A percentile compares a stretch with the other conserved stretches of the same genome.
phyloP scores from a whole-genome alignment of 169 alveolate genomes.

The Plasmodium blacklocki region DNA sequence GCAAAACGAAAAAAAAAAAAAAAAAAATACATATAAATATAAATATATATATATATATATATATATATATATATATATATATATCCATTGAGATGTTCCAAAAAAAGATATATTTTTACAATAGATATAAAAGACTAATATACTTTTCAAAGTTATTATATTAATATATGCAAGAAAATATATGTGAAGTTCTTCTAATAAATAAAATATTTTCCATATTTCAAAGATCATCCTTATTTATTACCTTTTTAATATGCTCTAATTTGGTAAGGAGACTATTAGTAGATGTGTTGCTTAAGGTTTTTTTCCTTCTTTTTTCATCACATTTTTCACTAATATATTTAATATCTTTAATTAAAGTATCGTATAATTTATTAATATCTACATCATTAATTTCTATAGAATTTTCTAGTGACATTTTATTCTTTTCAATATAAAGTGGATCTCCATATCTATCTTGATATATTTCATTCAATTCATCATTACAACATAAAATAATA shows the following conservation, averaged over 20 bases:
- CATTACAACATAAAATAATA: conserved; percentile 48
- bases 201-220: too few relatives aligned
- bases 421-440: conserved; percentile 35
- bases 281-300: conserved; percentile 51
- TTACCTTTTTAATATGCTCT: conserved; percentile 7
- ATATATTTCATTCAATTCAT: conserved; percentile 28
- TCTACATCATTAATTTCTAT: conserved; percentile 50
- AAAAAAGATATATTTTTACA: too few relatives aligned
- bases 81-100: too few relatives aligned
- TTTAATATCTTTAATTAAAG: conserved; percentile 18
- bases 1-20: too few relatives aligned
- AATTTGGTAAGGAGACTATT: conserved; percentile 16
- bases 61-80: too few relatives aligned
- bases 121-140: too few relatives aligned
- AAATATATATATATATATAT: too few relatives aligned
- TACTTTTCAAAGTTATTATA: too few relatives aligned
- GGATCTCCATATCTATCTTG: conserved; percentile 76
- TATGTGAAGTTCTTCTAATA: too few relatives aligned
- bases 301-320: conserved; percentile 25
- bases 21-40: too few relatives aligned
- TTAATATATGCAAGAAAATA: too few relatives aligned
- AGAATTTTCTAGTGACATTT: conserved; percentile 49
- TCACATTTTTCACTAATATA: conserved; percentile 50
- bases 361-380: conserved; percentile 2
- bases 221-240: conserved; percentile 11